A percentile compares a stretch with the other conserved stretches of the same genome.
phyloP scores from a whole-genome alignment of 1,284 basidiomycete species.

The Trichosporon sp. region DNA sequence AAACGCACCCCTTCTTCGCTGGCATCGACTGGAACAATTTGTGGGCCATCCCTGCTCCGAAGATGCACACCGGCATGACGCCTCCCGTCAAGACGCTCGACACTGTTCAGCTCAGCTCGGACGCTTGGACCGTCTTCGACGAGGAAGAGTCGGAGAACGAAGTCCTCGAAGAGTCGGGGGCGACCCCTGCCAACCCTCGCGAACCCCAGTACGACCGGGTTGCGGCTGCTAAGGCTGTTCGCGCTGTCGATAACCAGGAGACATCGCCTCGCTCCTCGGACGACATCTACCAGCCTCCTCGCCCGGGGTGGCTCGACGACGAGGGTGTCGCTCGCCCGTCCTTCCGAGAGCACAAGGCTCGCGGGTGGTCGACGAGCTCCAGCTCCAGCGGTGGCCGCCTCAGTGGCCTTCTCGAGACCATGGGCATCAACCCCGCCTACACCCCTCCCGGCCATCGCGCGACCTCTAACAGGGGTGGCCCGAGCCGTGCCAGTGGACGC shows the following conservation, averaged over 20 bases:
- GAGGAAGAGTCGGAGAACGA: slow-evolving; percentile 38
- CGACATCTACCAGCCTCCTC: slow-evolving; percentile 33
- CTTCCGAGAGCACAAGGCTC: slow-evolving; percentile 8
- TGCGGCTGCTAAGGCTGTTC: slow-evolving; percentile 35
- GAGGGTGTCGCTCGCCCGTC: background rate
- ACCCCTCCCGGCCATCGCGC: slow-evolving; percentile 3
- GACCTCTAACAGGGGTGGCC: slow-evolving; percentile 9
- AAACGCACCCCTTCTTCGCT: slow-evolving; percentile 70
- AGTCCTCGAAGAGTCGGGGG: slow-evolving; percentile 31
- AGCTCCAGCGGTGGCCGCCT: slow-evolving; percentile 32
- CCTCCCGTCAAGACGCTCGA: slow-evolving; percentile 29
- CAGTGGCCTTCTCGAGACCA: slow-evolving; percentile 37
- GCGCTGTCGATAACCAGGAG: slow-evolving; percentile 25
- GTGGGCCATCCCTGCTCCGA: slow-evolving; percentile 58
- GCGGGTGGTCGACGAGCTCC: slow-evolving; percentile 32
- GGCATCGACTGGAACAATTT: slow-evolving; percentile 65
- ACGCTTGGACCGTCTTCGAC: slow-evolving; percentile 46
- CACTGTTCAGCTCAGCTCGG: slow-evolving; percentile 24
- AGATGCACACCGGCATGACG: slow-evolving; percentile 48
- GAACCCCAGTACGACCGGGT: slow-evolving; percentile 27
- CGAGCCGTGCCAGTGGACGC: slow-evolving; percentile 16
- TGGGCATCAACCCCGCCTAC: slow-evolving; percentile 30
- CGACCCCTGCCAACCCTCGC: slow-evolving; percentile 11
- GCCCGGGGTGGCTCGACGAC: slow-evolving; percentile 33
- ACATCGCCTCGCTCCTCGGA: slow-evolving; percentile 9